A percentile compares a stretch with the other conserved stretches of the same genome.
phyloP scores from a whole-genome alignment of 2,329 filamentous ascomycete species.

The Calycina marina region DNA sequence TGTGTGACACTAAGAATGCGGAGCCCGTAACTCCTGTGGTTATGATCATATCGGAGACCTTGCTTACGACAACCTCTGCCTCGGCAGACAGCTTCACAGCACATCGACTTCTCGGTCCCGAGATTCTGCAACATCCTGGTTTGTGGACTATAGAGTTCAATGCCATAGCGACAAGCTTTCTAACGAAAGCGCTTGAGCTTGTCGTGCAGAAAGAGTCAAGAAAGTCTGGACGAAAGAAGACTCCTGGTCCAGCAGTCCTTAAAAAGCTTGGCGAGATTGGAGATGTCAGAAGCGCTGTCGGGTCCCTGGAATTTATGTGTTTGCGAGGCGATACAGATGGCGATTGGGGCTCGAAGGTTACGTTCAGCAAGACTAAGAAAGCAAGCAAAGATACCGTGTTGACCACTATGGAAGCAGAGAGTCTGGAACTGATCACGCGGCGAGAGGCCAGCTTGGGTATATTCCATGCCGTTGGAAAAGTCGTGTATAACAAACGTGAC shows the following conservation, averaged over 20 bases:
- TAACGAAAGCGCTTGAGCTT: slow-evolving; percentile 70
- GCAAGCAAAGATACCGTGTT: slow-evolving; percentile 26
- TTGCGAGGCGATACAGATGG: slow-evolving; percentile 62
- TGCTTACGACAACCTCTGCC: slow-evolving; percentile 72
- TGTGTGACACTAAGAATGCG: slow-evolving; percentile 22
- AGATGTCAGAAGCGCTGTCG: slow-evolving; percentile 84
- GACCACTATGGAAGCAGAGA: slow-evolving; percentile 67
- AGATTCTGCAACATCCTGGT: slow-evolving; percentile 69
- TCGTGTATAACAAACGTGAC: slow-evolving; percentile 88
- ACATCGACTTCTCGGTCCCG: slow-evolving; percentile 74
- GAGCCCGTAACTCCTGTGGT: slow-evolving; percentile 57
- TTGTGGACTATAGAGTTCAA: slow-evolving; percentile 84
- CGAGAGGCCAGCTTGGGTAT: slow-evolving; percentile 83
- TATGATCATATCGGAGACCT: slow-evolving; percentile 81
- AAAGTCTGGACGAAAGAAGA: slow-evolving; percentile 58
- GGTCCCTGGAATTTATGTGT: slow-evolving; percentile 83
- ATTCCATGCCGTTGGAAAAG: slow-evolving; percentile 90
- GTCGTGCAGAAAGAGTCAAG: slow-evolving; percentile 76
- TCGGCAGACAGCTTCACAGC: slow-evolving; percentile 86
- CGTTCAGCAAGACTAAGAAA: slow-evolving; percentile 37
- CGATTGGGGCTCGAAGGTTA: slow-evolving; percentile 61
- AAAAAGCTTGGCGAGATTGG: slow-evolving; percentile 73
- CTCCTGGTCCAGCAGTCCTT: slow-evolving; percentile 65
- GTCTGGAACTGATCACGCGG: slow-evolving; percentile 66
- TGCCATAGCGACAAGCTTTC: slow-evolving; percentile 69